Percentiles rank a stretch among this genome's conserved stretches.
These are phyloP conservation scores for Yamadazyma spencermartinsiae DNA, from an alignment of 1,139 yeast genomes.

Conservation along the genomic window DNA sequence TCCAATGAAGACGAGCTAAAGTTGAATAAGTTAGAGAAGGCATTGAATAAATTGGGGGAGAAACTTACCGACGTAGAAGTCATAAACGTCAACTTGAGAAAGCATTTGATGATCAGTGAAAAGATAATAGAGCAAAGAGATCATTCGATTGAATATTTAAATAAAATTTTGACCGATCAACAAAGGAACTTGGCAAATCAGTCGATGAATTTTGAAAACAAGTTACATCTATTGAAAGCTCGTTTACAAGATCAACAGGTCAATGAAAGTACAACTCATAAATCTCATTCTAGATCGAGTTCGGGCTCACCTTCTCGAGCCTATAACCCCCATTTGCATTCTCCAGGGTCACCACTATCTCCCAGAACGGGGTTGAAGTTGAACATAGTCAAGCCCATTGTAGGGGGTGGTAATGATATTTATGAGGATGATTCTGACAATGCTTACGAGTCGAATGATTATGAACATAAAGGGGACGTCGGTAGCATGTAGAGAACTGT, in stretches of 20 bases:
- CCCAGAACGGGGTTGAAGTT: slow-evolving; percentile 50
- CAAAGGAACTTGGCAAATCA: slow-evolving; percentile 52
- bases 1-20: slow-evolving; percentile 50
- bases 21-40: slow-evolving; percentile 38
- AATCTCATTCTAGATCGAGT: slow-evolving; percentile 1
- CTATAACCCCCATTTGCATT: neutral
- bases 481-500: neutral
- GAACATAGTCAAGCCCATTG: slow-evolving; percentile 65
- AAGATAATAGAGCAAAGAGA: slow-evolving; percentile 62
- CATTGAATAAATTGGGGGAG: slow-evolving; percentile 38
- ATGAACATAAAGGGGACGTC: neutral
- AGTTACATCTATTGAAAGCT: slow-evolving; percentile 26
- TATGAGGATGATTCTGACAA: slow-evolving; percentile 11
- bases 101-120: slow-evolving; percentile 53
- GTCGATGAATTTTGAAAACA: slow-evolving; percentile 53
- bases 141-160: slow-evolving; percentile 57
- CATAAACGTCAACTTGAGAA: slow-evolving; percentile 38
- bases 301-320: slow-evolving; percentile 1
- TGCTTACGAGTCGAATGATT: slow-evolving; percentile 1
- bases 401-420: slow-evolving; percentile 47
- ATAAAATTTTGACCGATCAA: slow-evolving; percentile 51
- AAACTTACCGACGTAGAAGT: slow-evolving; percentile 43
- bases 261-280: slow-evolving; percentile 1
- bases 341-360: slow-evolving; percentile 22
- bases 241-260: slow-evolving; percentile 11